A percentile compares a stretch with the other conserved stretches of the same genome.
Evolutionary conservation across 108 stramenopile species (phyloP).

Genomic region (Nitzschia inconspicua): DNA sequence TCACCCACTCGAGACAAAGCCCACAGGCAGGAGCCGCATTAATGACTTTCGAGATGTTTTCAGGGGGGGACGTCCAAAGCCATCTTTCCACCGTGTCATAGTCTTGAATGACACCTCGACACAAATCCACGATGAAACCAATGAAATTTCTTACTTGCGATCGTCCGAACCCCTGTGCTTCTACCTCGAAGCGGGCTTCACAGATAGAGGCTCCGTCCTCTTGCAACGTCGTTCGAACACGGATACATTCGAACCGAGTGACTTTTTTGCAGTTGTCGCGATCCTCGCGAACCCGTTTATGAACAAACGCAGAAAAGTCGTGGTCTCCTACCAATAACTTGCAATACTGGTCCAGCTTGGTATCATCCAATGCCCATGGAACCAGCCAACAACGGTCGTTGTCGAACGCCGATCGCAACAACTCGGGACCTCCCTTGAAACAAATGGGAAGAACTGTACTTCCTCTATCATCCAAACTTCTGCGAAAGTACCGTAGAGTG

Average conservation of each 20-base stretch:
- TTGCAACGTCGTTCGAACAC: slow-evolving; percentile 8
- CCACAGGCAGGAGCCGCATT: slow-evolving; percentile 71
- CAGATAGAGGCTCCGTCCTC: slow-evolving; percentile 39
- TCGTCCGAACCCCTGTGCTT: slow-evolving; percentile 73
- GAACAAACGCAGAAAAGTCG: slow-evolving; percentile 70
- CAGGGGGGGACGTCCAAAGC: slow-evolving; percentile 22
- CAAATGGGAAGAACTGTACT: slow-evolving; percentile 48
- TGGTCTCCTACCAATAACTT: slow-evolving; percentile 49
- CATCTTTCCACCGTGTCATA: slow-evolving; percentile 12
- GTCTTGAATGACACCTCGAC: slow-evolving; percentile 36
- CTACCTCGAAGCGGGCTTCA: slow-evolving; percentile 48
- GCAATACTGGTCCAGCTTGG: slow-evolving; percentile 41
- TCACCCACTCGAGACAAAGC: slow-evolving; percentile 49
- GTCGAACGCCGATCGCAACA: slow-evolving; percentile 46
- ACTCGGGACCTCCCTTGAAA: slow-evolving; percentile 41
- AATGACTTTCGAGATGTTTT: slow-evolving; percentile 25
- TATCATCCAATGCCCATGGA: slow-evolving; percentile 70
- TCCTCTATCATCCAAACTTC: slow-evolving; percentile 13
- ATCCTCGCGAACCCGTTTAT: slow-evolving; percentile 51
- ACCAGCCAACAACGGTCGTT: slow-evolving; percentile 52
- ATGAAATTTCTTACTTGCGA: slow-evolving; percentile 77
- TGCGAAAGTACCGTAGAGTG: slow-evolving; percentile 57
- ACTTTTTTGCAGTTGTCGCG: slow-evolving; percentile 30
- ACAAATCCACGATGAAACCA: slow-evolving; percentile 74
- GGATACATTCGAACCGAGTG: slow-evolving; percentile 12